Base-by-base conservation (phyloP, 2,329 filamentous ascomycete genomes). In the Saccharata proteae region DNA sequence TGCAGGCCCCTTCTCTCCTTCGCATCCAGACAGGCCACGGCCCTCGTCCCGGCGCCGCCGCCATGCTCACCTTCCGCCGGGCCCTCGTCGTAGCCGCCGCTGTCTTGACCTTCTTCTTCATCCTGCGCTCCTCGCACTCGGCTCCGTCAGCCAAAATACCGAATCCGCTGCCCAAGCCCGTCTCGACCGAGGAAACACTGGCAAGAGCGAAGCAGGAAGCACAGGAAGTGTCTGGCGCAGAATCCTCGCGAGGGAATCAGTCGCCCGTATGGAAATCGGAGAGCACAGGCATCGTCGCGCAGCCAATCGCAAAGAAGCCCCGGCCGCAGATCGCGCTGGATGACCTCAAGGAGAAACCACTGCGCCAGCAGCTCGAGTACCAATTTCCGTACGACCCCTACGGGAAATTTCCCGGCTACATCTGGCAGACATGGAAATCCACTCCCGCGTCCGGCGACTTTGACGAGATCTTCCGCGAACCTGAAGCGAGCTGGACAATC, bases 371-470 rank as follows among this genome's bases (percentile, higher is more conserved):
- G 60, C 73, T 98, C 35, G 78, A 77, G 31, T 94, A 93, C 62
- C 81, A 92, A 45, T 96, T 90, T 57, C 84, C 86, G 13, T 98
- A 96, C 65, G 81, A 93, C 48, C 68, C 88, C 40, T 75, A 85
- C 49, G 59, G 67, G 44, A 93, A 88, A 55, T 96, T 96, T 55
- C 90, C 90, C 3, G 86, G 85, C 35, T 96, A 93, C 64, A 92
- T 98, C 51, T 98, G 90, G 90, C 90, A 98, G 66, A 98, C 90
- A 10, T 98, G 90, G 90, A 94, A 92, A 57, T 78, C 74, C 48
- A 81, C 75, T 1, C 86, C 88, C 0, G 71, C 77, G 2, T 80
- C 83, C 14, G 67, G 73, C 30, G 68, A 81, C 39, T 98, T 98
- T 51, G 59, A 58, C 8, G 73, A 78, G 39, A 61, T 65, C 13